Conservation (phyloP, 257 asterid genomes). For the Solanum neorickii region DNA sequence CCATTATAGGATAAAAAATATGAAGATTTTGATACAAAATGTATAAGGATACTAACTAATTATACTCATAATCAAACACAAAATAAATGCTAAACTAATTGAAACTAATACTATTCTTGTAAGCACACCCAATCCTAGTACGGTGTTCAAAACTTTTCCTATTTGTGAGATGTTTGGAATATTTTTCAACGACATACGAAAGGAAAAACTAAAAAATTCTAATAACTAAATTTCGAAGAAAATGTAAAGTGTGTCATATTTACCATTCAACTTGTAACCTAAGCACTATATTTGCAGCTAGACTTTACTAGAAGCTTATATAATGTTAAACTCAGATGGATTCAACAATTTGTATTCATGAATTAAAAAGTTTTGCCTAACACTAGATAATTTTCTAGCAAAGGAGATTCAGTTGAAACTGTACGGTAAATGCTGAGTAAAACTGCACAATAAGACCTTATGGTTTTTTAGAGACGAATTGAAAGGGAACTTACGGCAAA, state of each 20-base stretch:
- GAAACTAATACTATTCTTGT: background rate
- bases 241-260: background rate
- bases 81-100: background rate
- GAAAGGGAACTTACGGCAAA: conserved; percentile 36
- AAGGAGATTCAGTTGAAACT: background rate
- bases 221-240: background rate
- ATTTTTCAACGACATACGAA: background rate
- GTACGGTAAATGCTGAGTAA: too few relatives aligned
- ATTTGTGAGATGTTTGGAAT: background rate
- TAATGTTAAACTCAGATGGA: background rate
- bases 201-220: background rate
- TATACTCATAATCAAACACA: background rate
- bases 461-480: background rate
- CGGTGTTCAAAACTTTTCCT: background rate
- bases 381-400: background rate
- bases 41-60: background rate
- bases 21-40: background rate
- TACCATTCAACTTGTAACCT: background rate
- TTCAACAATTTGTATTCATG: background rate
- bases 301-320: background rate
- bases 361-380: background rate
- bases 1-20: background rate
- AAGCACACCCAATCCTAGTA: too few relatives aligned
- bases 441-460: background rate
- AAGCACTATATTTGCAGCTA: background rate